Percentiles rank a stretch among this genome's conserved stretches.
Evolutionary conservation across 768 basidiomycete genomes (phyloP).

Genomic region (Phanerochaete sordida): DNA sequence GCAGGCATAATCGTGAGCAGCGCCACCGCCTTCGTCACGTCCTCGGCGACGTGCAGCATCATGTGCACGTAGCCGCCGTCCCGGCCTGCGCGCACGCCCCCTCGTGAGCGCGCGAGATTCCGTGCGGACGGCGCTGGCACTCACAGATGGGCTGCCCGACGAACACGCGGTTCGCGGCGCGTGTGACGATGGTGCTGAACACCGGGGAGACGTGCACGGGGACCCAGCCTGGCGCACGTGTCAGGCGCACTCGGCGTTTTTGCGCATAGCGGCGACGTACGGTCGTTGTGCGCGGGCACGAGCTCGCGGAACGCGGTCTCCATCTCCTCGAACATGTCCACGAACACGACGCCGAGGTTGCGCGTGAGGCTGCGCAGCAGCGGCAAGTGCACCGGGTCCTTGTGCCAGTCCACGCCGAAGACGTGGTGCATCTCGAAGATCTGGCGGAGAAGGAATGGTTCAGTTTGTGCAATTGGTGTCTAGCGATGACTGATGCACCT

Average conservation of each 20-base stretch:
- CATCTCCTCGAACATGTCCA: constrained; percentile 19
- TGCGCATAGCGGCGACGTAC: not conserved
- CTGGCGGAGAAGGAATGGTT: constrained; percentile 24
- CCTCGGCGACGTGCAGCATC: constrained; percentile 27
- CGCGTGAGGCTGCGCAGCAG: constrained; percentile 7
- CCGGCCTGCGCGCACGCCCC: constrained; percentile 28
- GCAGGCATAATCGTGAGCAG: constrained; percentile 29
- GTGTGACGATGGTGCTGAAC: constrained; percentile 34
- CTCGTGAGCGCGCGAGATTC: too few relatives aligned
- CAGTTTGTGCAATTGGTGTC: too few relatives aligned
- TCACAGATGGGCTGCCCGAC: constrained; percentile 46
- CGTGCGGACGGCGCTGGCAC: not conserved
- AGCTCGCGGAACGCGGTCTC: constrained; percentile 15
- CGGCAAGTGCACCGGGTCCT: constrained; percentile 5
- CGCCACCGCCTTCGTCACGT: constrained; percentile 20
- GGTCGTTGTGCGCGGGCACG: constrained; percentile 3
- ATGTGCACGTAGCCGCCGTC: constrained; percentile 33
- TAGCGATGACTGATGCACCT: constrained; percentile 28
- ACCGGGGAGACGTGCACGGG: not conserved
- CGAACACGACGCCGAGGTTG: constrained; percentile 10
- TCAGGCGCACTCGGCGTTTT: not conserved
- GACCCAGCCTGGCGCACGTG: constrained; percentile 1
- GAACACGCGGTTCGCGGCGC: constrained; percentile 42
- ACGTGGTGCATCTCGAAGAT: constrained; percentile 24
- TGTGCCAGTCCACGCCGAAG: not conserved